phyloP scores from a whole-genome alignment of 2,329 filamentous ascomycete species.

The Talaromyces sp. region DNA sequence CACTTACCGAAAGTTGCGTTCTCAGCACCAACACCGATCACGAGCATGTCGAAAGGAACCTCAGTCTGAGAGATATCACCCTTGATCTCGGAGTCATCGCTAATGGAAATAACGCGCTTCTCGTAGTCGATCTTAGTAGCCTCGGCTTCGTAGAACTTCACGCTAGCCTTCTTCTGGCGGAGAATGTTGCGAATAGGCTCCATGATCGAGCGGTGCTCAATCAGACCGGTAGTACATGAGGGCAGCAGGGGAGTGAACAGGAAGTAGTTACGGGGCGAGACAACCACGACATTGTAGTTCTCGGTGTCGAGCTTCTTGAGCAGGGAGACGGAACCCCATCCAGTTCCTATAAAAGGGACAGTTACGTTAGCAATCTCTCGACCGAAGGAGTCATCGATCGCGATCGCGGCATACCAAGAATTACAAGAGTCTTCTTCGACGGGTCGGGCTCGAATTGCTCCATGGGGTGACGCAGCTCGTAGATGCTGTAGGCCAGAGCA shows the following conservation, averaged over 20 bases:
- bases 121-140: conserved; percentile 88
- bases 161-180: conserved; percentile 87
- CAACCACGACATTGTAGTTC: conserved; percentile 98
- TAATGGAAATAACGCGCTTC: conserved; percentile 83
- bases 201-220: conserved; percentile 99
- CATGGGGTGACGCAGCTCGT: conserved; percentile 75
- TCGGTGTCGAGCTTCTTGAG: conserved; percentile 98
- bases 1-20: conserved; percentile 91
- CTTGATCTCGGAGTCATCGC: conserved; percentile 91
- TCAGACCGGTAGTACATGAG: conserved; percentile 94
- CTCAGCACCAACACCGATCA: conserved; percentile 94
- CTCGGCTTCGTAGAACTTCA: conserved; percentile 98
- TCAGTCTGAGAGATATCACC: conserved; percentile 80
- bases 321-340: conserved; percentile 94
- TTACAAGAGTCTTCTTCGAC: conserved; percentile 92
- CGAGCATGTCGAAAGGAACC: conserved; percentile 96
- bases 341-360: conserved; percentile 68
- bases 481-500: conserved; percentile 79
- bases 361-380: conserved; percentile 21
- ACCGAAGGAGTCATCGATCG: neutral
- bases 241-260: conserved; percentile 97
- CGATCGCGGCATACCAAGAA: conserved; percentile 69
- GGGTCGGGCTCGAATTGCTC: conserved; percentile 81
- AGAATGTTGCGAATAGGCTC: conserved; percentile 96
- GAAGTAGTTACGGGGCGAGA: conserved; percentile 99